These are phyloP conservation scores for Magnolia sinica DNA, from an alignment of 164 flowering plant species.

Conservation along the genomic window DNA sequence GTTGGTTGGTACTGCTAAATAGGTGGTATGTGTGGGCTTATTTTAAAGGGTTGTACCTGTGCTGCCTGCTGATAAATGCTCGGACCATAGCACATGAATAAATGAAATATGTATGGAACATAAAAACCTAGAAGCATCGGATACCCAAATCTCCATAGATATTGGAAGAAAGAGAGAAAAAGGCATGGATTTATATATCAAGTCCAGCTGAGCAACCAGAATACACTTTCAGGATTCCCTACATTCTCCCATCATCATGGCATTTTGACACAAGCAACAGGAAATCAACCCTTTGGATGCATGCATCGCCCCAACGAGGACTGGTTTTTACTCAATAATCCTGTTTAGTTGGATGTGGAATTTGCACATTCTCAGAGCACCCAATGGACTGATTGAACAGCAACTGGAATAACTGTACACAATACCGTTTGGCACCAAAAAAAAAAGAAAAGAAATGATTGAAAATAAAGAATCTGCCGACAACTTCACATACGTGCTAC, in stretches of 20 bases:
- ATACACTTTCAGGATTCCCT: conserved; percentile 5
- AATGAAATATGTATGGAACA: neutral
- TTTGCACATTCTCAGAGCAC: neutral
- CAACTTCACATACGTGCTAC: conserved; percentile 5
- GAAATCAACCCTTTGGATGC: neutral
- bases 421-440: conserved; percentile 6
- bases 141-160: neutral
- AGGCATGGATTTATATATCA: neutral
- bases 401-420: conserved; percentile 16
- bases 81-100: neutral
- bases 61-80: no score
- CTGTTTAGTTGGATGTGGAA: conserved; percentile 2
- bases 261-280: conserved; percentile 1
- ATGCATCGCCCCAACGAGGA: neutral
- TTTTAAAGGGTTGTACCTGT: no score
- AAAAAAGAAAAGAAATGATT: neutral
- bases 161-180: no score
- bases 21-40: no score
- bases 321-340: conserved; percentile 4
- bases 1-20: no score
- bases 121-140: neutral
- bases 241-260: conserved; percentile 2
- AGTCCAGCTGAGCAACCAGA: neutral
- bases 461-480: conserved; percentile 10
- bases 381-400: neutral